Base-by-base conservation (phyloP, 176 grass and related monocot species). In the Elymus sibiricus region DNA sequence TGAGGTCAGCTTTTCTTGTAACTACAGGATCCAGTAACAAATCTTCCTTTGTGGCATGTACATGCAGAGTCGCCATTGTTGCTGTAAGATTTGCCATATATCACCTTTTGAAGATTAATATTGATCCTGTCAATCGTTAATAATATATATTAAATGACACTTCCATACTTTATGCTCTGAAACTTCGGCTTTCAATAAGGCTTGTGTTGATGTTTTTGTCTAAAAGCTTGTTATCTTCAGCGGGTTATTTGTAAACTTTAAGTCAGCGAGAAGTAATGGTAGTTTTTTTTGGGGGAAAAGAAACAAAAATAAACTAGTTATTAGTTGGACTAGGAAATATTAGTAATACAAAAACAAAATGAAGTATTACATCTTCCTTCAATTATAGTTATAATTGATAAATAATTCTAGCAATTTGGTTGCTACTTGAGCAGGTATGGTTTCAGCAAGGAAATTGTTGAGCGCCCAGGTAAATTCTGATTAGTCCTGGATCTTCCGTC, bases 401-500 rank as follows among this genome's bases (percentile, higher is more conserved):
- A 13, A 66, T 74, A 55, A 88, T 34, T 56, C 64, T 79, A 53
- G 16, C 44, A 76, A 51, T 53, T 31, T 31, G 17, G 46, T 76
- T 55, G 46, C 46, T 55, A 53, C 65, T 76, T 92, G 63, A 83
- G 21, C 87, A 98, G 91, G 86, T 98, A 98, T 67, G 91, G 93
- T 53, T 94, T 98, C 79, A 98, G 95, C 74, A 95, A 92, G 86
- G 91, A 98, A 87, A 89, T 98, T 81, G 95, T 98, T 11, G 95
- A 98, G 86, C 87, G 53, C 74, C 91, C 93, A 88, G 93, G 95
- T 94, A 89, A 81, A 56, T 27, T 80, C 24, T 78, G 28, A 47
- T 70, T 44, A 9, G 12, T n/a, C 22, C 35, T 71, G 24, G 34
- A 39, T 88, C 15, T 69, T 17, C 65, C 44, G 28, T 80, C 58